phyloP scores from a whole-genome alignment of 495 filamentous ascomycete species.

The Parathielavia hyrcaniae region DNA sequence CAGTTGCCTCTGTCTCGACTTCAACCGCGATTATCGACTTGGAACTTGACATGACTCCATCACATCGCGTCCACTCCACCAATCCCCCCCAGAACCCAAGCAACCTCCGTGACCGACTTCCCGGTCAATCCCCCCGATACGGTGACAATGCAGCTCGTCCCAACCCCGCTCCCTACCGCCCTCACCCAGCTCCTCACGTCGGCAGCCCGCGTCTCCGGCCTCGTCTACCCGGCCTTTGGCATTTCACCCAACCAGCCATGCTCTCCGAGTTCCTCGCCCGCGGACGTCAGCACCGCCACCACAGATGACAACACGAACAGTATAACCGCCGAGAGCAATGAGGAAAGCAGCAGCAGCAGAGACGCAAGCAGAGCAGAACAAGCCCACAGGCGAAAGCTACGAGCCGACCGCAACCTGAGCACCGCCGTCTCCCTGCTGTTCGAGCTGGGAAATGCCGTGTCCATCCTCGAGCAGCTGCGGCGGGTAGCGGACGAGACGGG shows the following conservation, averaged over 20 bases:
- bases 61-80: no score
- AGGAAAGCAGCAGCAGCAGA: not conserved
- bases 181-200: not conserved
- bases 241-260: not conserved
- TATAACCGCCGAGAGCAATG: not conserved
- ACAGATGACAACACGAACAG: not conserved
- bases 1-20: no score
- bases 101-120: no score
- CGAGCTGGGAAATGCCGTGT: not conserved
- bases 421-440: not conserved
- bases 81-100: no score
- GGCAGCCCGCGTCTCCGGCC: not conserved
- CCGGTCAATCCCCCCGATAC: not conserved
- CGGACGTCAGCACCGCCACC: no score
- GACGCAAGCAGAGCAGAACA: not conserved
- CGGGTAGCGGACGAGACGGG: not conserved
- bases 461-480: not conserved
- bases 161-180: not conserved
- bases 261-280: no score
- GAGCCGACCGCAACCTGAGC: not conserved
- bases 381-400: not conserved
- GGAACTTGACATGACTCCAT: no score
- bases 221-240: conserved; percentile 3
- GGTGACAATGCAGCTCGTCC: not conserved
- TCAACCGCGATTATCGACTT: no score